phyloP scores from a whole-genome alignment of 1,284 basidiomycete genomes.

The Cryptococcus hybrid region DNA sequence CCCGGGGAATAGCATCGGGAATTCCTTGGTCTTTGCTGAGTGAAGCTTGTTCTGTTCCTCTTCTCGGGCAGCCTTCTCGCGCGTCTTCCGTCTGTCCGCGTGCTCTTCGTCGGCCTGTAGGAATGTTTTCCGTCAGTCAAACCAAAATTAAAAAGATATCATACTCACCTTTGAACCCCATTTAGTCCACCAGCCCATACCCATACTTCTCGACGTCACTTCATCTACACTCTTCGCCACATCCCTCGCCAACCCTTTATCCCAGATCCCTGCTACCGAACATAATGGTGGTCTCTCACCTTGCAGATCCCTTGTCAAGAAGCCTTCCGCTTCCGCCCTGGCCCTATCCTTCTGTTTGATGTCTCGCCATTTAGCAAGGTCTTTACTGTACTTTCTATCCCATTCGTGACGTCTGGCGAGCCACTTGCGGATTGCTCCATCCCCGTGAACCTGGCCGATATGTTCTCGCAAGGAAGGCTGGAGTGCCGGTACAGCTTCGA shows the following conservation, averaged over 20 bases:
- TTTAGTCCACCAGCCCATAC: constrained; percentile 42
- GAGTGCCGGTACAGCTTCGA: constrained; percentile 52
- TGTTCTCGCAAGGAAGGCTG: constrained; percentile 27
- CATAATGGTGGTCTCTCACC: constrained; percentile 43
- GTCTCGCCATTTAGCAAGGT: constrained; percentile 36
- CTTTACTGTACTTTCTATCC: constrained; percentile 39
- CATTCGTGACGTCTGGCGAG: constrained; percentile 35
- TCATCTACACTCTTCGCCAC: constrained; percentile 46
- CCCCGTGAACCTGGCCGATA: constrained; percentile 40
- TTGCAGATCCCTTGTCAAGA: constrained; percentile 38
- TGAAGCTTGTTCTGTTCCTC: constrained; percentile 6
- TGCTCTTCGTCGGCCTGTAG: constrained; percentile 33
- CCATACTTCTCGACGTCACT: constrained; percentile 30
- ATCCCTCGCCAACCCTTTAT: constrained; percentile 32
- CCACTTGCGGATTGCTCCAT: constrained; percentile 46
- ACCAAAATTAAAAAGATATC: not conserved
- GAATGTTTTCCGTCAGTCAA: not conserved
- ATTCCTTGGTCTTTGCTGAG: not conserved
- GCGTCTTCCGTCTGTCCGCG: constrained; percentile 31
- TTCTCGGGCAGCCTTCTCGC: constrained; percentile 18
- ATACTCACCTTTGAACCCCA: constrained; percentile 35
- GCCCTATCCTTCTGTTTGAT: constrained; percentile 29
- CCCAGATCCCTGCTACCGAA: constrained; percentile 37
- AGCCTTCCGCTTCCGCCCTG: constrained; percentile 38
- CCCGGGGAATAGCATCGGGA: not conserved